phyloP scores from a whole-genome alignment of 2,329 filamentous ascomycete species.

The Hypoxylon sp. region DNA sequence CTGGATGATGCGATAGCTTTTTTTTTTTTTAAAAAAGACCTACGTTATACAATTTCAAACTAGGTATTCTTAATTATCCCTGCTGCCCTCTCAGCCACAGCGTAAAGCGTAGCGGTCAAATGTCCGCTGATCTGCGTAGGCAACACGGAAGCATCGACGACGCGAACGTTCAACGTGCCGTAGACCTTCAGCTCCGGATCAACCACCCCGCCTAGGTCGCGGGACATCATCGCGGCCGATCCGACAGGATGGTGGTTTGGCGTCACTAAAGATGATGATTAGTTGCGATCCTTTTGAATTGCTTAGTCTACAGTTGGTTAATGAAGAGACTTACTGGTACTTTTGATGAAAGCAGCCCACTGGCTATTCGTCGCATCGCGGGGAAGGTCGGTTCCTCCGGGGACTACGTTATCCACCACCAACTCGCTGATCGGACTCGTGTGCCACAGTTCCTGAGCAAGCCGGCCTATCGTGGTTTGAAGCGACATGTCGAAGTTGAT shows the following conservation, averaged over 20 bases:
- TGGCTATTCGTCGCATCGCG: slow-evolving; percentile 44
- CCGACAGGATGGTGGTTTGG: slow-evolving; percentile 56
- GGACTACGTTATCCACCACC: slow-evolving; percentile 33
- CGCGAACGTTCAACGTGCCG: slow-evolving; percentile 58
- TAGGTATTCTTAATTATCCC: slow-evolving; percentile 42
- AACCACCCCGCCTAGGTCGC: slow-evolving; percentile 59
- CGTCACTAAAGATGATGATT: slow-evolving; percentile 27
- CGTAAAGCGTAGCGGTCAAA: slow-evolving; percentile 62
- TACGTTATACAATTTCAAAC: too few relatives aligned
- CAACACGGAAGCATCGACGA: slow-evolving; percentile 59
- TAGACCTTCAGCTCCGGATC: slow-evolving; percentile 58
- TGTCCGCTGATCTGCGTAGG: slow-evolving; percentile 59
- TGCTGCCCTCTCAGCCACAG: slow-evolving; percentile 58
- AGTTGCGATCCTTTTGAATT: background rate
- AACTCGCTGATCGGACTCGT: slow-evolving; percentile 40
- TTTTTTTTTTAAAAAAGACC: too few relatives aligned
- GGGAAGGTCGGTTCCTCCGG: slow-evolving; percentile 39
- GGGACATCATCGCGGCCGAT: slow-evolving; percentile 60
- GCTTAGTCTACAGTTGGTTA: background rate
- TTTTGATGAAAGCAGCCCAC: slow-evolving; percentile 40
- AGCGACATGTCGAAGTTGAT: slow-evolving; percentile 49
- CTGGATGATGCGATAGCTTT: too few relatives aligned
- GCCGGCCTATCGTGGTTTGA: slow-evolving; percentile 43
- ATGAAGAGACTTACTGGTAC: slow-evolving; percentile 18
- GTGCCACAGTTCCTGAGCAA: slow-evolving; percentile 46